Base-by-base conservation (phyloP, 75 land plant species). In the Azolla pinnata region DNA sequence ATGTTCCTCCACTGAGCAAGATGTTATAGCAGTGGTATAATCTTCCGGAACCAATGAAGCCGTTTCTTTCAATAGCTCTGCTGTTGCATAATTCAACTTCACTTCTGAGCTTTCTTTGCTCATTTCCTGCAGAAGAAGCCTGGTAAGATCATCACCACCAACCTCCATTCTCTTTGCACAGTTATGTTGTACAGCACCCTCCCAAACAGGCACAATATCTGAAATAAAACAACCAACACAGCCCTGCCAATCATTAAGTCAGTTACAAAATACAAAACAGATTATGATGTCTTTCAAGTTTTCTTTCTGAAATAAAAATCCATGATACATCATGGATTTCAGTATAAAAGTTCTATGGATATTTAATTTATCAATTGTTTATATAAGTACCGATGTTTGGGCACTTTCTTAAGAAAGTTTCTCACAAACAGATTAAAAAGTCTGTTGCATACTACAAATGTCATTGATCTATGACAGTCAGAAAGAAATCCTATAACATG, bases 171-270 rank as follows among this genome's bases (percentile, higher is more conserved):
- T 79, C 76, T 85, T 95, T 29, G 90, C 89, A 26, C 97, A 87
- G 67, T 86, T 95, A 65, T 95, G 97, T 61, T 95, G 99, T 46
- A 95, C 87, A 26, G 96, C 97, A 51, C 99, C 99, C 82, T 95
- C 99, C 86, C 84, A 81, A 54, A 95, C 99, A 33, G 99, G 85
- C 57, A 97, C 99, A 71, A 95, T 86, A 80, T 95, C 99, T 95
- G 99, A 49, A 44, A 49, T 63, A 38, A 57, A 23, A 31, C 72
- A 50, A 65, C 63, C 45, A 30, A 19, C 54, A 52, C 12, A 52
- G 27, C 29, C 54, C 54, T 52, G 54, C 27, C 14, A 29, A 52
- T 29, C 54, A 52, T 23, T 24, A 24, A 52, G 54, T 52, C 25
- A 52, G 54, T 25, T 52, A 21, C 5, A 35, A 35, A 5, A n/a